Conservation (phyloP, 2,329 filamentous ascomycete genomes). For the Colletotrichum cordylinicola region DNA sequence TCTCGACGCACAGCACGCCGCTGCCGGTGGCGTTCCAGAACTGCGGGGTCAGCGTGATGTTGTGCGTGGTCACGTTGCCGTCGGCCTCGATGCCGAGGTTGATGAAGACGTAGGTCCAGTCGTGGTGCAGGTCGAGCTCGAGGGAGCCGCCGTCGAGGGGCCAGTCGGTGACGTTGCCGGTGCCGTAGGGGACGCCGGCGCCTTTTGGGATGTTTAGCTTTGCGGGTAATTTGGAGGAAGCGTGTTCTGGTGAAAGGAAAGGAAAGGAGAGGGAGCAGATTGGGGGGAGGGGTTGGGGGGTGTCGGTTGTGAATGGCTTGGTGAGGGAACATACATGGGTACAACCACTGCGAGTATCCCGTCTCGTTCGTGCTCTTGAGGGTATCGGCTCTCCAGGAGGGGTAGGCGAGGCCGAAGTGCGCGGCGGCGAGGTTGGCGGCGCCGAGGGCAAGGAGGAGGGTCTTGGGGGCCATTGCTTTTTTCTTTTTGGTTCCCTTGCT, state of each 20-base stretch:
- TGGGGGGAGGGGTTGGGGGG: too few relatives aligned
- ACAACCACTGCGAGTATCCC: slow-evolving; percentile 53
- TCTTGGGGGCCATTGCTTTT: slow-evolving; percentile 34
- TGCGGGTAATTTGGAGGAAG: not conserved
- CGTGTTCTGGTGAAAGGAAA: not conserved
- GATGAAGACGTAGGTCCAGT: slow-evolving; percentile 58
- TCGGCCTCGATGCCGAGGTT: slow-evolving; percentile 55
- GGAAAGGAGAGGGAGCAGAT: not conserved
- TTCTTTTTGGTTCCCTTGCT: not conserved
- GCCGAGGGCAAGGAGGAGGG: slow-evolving; percentile 37
- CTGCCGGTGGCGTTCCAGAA: slow-evolving; percentile 64
- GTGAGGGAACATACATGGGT: slow-evolving; percentile 51
- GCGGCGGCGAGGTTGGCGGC: slow-evolving; percentile 44
- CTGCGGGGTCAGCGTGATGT: slow-evolving; percentile 67
- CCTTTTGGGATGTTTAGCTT: slow-evolving; percentile 35
- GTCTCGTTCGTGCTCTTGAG: slow-evolving; percentile 40
- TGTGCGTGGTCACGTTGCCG: slow-evolving; percentile 65
- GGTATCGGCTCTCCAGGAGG: slow-evolving; percentile 54
- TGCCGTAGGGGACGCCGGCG: slow-evolving; percentile 50
- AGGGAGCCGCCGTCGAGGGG: slow-evolving; percentile 55
- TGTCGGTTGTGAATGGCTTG: not conserved
- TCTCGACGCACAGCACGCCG: slow-evolving; percentile 70
- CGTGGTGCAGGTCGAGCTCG: slow-evolving; percentile 55
- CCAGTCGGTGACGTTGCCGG: slow-evolving; percentile 57
- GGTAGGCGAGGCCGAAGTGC: slow-evolving; percentile 55